Evolutionary conservation across 2,329 filamentous ascomycete genomes (phyloP).

Genomic region (Nemania serpens): DNA sequence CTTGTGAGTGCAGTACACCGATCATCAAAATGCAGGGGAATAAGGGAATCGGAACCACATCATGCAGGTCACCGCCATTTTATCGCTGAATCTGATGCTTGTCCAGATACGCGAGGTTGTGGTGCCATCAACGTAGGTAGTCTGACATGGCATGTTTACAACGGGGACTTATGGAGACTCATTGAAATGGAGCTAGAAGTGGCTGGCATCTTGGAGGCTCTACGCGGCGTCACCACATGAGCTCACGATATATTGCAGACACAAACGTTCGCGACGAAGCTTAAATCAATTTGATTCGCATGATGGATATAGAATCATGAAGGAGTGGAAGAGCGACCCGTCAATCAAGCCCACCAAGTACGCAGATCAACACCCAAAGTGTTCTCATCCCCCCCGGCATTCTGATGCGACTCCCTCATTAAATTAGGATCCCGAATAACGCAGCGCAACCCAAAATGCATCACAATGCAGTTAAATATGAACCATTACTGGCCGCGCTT

Average conservation of each 20-base stretch:
- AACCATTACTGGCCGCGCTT: slow-evolving; percentile 7
- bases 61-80: not conserved
- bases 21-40: too few species aligned
- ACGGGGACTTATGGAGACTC: not conserved
- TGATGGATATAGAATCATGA: not conserved
- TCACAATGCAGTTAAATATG: not conserved
- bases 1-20: too few species aligned
- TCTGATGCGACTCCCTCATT: slow-evolving; percentile 1
- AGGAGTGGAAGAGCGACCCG: not conserved
- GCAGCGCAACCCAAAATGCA: not conserved
- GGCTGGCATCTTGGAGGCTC: not conserved
- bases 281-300: not conserved
- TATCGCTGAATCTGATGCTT: too few species aligned
- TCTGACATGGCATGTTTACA: slow-evolving; percentile 17
- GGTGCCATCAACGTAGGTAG: slow-evolving; percentile 16
- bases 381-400: not conserved
- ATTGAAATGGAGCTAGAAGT: not conserved
- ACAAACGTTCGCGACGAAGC: not conserved
- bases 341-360: not conserved
- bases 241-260: not conserved
- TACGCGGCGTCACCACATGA: not conserved
- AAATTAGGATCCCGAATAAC: slow-evolving; percentile 1
- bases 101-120: slow-evolving; percentile 17
- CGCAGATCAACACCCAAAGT: not conserved
- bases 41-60: not conserved